Evolutionary conservation across 257 asterid genomes (phyloP).

Genomic region (Marsdenia floribunda): DNA sequence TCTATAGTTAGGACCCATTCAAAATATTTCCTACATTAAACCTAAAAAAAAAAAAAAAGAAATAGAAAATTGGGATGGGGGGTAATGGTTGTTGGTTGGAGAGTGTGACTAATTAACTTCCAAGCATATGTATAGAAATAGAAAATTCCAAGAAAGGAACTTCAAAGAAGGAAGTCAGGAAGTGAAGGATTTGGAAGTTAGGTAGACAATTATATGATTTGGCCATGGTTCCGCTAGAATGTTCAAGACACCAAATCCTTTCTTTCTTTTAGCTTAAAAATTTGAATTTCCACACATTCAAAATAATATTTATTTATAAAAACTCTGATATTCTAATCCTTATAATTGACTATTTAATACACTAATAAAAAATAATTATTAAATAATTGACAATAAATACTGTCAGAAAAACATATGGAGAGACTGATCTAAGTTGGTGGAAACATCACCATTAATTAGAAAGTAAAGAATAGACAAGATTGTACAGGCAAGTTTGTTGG

Average conservation of each 20-base stretch:
- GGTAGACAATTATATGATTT: not conserved
- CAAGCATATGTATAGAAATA: not conserved
- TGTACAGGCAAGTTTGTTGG: not conserved
- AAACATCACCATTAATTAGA: not conserved
- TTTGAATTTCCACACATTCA: too few species aligned
- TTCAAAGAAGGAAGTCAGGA: not conserved
- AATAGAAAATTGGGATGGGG: too few species aligned
- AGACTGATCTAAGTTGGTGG: not conserved
- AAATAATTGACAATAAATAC: too few species aligned
- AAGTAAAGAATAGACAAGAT: not conserved
- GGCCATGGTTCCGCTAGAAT: not conserved
- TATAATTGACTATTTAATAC: too few species aligned
- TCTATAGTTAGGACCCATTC: too few species aligned
- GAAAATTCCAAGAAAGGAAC: conserved; percentile 1
- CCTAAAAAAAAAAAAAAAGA: too few species aligned
- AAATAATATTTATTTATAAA: too few species aligned
- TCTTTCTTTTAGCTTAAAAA: not conserved
- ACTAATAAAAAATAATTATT: too few species aligned
- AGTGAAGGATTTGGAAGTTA: not conserved
- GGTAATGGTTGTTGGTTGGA: too few species aligned
- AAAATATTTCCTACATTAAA: too few species aligned
- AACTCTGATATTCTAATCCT: too few species aligned
- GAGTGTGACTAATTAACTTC: not conserved
- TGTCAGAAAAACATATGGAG: too few species aligned
- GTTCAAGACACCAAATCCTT: not conserved